Evolutionary conservation across 805 yeast species (phyloP).

Genomic region (Kuraishia cidri): DNA sequence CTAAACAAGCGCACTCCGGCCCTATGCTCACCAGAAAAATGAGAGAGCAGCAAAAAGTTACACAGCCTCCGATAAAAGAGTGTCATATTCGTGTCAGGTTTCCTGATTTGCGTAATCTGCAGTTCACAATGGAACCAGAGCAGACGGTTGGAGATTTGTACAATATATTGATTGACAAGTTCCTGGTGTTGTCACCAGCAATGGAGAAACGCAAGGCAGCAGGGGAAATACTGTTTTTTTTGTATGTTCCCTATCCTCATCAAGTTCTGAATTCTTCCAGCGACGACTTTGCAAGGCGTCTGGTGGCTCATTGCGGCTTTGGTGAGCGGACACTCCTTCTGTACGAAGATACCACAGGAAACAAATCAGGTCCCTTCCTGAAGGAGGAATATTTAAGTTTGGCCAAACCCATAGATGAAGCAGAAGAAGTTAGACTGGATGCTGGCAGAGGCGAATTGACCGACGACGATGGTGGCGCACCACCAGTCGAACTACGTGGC

Average conservation of each 20-base stretch:
- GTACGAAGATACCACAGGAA: slow-evolving; percentile 10
- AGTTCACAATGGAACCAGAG: slow-evolving; percentile 35
- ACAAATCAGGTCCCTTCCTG: slow-evolving; percentile 11
- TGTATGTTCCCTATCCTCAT: slow-evolving; percentile 42
- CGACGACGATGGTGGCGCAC: slow-evolving; percentile 3
- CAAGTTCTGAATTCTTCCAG: slow-evolving; percentile 13
- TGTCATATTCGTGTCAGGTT: slow-evolving; percentile 43
- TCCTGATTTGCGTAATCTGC: slow-evolving; percentile 46
- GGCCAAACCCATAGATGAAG: slow-evolving; percentile 15
- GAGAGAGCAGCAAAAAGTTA: slow-evolving; percentile 19
- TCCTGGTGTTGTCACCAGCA: slow-evolving; percentile 18
- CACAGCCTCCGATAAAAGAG: slow-evolving; percentile 11
- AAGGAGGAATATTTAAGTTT: slow-evolving; percentile 10
- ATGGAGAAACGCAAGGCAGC: slow-evolving; percentile 15
- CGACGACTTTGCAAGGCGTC: slow-evolving; percentile 14
- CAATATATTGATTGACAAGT: slow-evolving; percentile 10
- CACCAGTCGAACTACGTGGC: too few relatives aligned
- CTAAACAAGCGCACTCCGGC: slow-evolving; percentile 28
- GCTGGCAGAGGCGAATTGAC: slow-evolving; percentile 6
- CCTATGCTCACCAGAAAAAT: slow-evolving; percentile 18
- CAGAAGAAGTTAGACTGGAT: slow-evolving; percentile 15
- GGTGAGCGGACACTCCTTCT: slow-evolving; percentile 22
- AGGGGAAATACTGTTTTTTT: slow-evolving; percentile 11
- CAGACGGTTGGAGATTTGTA: slow-evolving; percentile 24
- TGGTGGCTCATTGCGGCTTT: slow-evolving; percentile 30